Base-by-base conservation (phyloP, 495 filamentous ascomycete species). In the Podospora appendiculata region DNA sequence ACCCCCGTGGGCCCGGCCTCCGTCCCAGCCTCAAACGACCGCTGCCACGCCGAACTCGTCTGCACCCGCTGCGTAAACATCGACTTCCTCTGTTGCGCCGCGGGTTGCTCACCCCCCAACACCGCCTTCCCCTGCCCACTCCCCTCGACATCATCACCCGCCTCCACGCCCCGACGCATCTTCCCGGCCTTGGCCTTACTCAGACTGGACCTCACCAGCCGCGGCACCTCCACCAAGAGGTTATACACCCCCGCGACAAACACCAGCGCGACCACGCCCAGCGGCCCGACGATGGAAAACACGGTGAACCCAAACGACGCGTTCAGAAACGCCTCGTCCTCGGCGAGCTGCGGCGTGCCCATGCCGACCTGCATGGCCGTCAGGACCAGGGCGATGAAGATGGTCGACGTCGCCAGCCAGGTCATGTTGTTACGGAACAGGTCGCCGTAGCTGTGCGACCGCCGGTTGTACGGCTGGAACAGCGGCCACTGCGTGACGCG, bases 351-450 rank as follows among this genome's bases (percentile, higher is more conserved):
- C n/a, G 35, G 32, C 34, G 45, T 48, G 6, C 32, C 45, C n/a
- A 81, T 62, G 0, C 81, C 81, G 40, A 83, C 81, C 56, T 84
- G 81, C 75, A 85, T 79, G 34, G 79, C 80, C 1, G 73, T 74
- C 50, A 84, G 62, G 9, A 79, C 75, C 12, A 82, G 59, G 11
- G 70, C 72, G 25, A 83, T 63, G 49, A 78, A 84, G 11, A 76
- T 70, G 8, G 77, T 69, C 1, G 66, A 61, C 4, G 70, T 61
- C 1, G 74, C 63, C 0, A 83, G 46, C 52, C 66, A 64, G 5
- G 69, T 64, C 33, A 81, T 70, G 52, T 80, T 77, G 7, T 76
- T 69, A 8, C 62, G 62, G 45, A 81, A 70, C n/a, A 77, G 59
- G 18, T 61, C 60, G 34, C 50, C 56, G 45, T 70, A 73, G 13